Base-by-base conservation (phyloP, 2,329 filamentous ascomycete genomes). In the Bipolaris sorokiniana region DNA sequence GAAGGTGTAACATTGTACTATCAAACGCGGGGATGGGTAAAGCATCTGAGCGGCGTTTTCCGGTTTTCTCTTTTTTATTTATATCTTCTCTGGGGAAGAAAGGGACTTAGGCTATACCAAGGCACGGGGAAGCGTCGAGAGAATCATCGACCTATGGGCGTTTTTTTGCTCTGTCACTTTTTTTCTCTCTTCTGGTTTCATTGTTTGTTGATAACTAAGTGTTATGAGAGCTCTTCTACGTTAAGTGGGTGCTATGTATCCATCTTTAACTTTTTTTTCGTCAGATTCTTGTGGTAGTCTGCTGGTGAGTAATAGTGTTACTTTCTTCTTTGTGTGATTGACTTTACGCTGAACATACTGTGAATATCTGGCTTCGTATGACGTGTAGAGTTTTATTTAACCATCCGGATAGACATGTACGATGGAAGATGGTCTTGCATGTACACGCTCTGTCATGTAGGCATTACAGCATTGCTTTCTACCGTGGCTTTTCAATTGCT, bases 1-100 rank as follows among this genome's bases (percentile, higher is more conserved):
- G 33, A 48, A 28, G 46, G 33, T 48, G 33, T 28, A 48, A 48
- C 22, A 48, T 28, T 45, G n/a, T 28, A 31, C n/a, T 18, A 45
- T 31, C 42, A 31, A 45, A 45, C 15, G 26, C 16, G 26, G 2
- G 26, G 2, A 28, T 22, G 26, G n/a, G 2, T 28, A 18, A 31
- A 31, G 42, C 42, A 45, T 45, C 10, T 2, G 10, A 5, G 26
- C 26, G 42, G 42, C 26, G 42, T 45, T 45, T 45, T 7, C 28
- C 5, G n/a, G 5, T 16, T 33, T 33, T 31, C 2, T 31, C n/a
- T 18, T 28, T 18, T 45, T 7, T 18, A 11, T 18, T 45, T 1
- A 5, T 1, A 5, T 45, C 23, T 31, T 45, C n/a, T 28, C 7
- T n/a, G 10, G 4, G 26, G n/a, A 26, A 31, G 26, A 45, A 45